Percentiles rank a stretch among this genome's conserved stretches.
Evolutionary conservation across 1,284 basidiomycete species (phyloP).

Genomic region (Ceratobasidium sp.): DNA sequence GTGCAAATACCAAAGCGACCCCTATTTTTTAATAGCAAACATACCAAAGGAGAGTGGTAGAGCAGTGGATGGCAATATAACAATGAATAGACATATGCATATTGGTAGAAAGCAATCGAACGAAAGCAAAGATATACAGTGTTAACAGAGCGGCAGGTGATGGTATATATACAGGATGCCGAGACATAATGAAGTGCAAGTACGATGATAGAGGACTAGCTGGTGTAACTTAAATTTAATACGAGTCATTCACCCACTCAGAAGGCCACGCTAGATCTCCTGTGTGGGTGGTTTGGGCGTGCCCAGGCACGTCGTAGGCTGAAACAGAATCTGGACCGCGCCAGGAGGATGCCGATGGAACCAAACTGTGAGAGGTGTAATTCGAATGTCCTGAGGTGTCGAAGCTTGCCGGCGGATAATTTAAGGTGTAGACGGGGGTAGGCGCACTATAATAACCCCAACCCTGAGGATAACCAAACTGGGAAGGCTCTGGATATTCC

Average conservation of each 20-base stretch:
- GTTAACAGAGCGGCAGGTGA: background rate
- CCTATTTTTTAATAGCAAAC: too few species aligned
- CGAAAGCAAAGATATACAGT: conserved; percentile 11
- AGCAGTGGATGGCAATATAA: too few species aligned
- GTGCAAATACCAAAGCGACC: too few species aligned
- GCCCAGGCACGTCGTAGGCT: conserved; percentile 40
- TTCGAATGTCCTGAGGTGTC: conserved; percentile 9
- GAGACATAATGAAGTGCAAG: background rate
- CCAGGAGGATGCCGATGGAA: conserved; percentile 31
- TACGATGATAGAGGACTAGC: background rate
- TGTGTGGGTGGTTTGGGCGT: conserved; percentile 27
- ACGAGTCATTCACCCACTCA: conserved; percentile 38
- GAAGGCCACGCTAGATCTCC: conserved; percentile 39
- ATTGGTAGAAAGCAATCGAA: conserved; percentile 3
- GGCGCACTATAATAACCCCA: conserved; percentile 30
- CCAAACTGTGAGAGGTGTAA: conserved; percentile 36
- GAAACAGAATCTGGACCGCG: conserved; percentile 35
- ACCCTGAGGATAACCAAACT: conserved; percentile 34
- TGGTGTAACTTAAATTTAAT: conserved; percentile 6
- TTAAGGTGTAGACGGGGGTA: conserved; percentile 21
- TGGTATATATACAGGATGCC: conserved; percentile 18
- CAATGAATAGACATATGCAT: conserved; percentile 4
- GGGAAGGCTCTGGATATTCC: conserved; percentile 6
- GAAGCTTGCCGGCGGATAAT: conserved; percentile 23
- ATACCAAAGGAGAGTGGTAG: too few species aligned